Base-by-base conservation (phyloP, 257 asterid species). In the Capsicum pubescens region DNA sequence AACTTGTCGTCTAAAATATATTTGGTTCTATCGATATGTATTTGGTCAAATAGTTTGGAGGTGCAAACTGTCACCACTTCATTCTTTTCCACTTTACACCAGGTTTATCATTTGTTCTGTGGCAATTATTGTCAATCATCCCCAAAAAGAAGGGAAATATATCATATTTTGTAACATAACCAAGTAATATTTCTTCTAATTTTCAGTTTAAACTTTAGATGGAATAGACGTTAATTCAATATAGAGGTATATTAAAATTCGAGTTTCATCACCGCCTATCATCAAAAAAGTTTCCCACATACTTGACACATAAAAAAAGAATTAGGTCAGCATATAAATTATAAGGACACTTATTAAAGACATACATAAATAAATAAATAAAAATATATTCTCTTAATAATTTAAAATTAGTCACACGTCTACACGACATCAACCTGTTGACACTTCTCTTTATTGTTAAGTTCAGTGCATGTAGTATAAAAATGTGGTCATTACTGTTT, bases 261-360 rank as follows among this genome's bases (percentile, higher is more conserved):
- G 2, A 21, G 1, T 63, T 63, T 63, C 5, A 1, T 63, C 32
- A 15, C 4, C 4, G 1, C 7, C 15, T 21, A 61, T 2, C 0
- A 61, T 61, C 0, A 10, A 21, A 61, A 63, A 0, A 21, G 0
- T 48, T 21, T 0, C 0, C 0, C 0, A 0, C 3, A 1, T 63
- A 21, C 21, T 21, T 63, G 39, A 21, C 8, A 10, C 15, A 19
- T 9, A 4, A 61, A 54, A 63, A 63, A 19, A 0, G 0, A 21
- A 19, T 13, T 1, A 12, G 15, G 0, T 48, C 54, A 48, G 48
- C 2, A 3, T 19, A 21, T 61, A 61, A 61, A 21, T 1, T 19
- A 21, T 61, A 61, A 61, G 10, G 6, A 61, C 8, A 48, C 54
- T 3, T 8, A 39, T 39, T 21, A n/a, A 9, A 60, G 19, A 19